Conservation (phyloP, 1,284 basidiomycete species). For the Naganishia cerealis region DNA sequence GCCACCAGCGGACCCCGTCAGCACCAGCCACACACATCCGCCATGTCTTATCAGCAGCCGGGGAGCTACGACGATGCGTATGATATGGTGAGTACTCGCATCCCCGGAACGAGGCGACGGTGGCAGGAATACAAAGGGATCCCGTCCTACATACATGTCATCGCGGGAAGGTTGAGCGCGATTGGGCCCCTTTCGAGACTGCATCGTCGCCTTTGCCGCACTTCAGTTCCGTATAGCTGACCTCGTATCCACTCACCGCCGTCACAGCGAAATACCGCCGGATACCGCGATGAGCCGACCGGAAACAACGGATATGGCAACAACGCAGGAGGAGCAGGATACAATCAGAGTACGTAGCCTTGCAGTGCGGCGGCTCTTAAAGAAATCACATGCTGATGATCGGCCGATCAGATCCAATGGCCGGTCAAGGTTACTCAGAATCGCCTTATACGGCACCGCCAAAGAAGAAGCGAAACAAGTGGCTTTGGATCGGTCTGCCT, state of each 20-base stretch:
- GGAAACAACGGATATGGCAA: slow-evolving; percentile 28
- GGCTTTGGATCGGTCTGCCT: slow-evolving; percentile 49
- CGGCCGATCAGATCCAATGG: slow-evolving; percentile 49
- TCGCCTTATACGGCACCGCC: slow-evolving; percentile 38
- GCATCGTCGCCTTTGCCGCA: not conserved
- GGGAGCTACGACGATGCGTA: slow-evolving; percentile 28
- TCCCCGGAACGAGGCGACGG: not conserved
- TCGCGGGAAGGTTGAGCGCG: not conserved
- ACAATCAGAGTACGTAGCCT: slow-evolving; percentile 20
- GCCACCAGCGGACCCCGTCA: not conserved
- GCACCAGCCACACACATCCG: not conserved
- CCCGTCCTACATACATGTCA: not conserved
- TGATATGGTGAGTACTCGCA: slow-evolving; percentile 27
- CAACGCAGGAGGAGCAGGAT: slow-evolving; percentile 8
- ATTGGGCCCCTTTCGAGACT: not conserved
- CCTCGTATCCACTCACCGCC: not conserved
- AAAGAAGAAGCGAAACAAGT: slow-evolving; percentile 51
- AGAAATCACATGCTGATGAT: not conserved
- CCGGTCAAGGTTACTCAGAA: slow-evolving; percentile 43
- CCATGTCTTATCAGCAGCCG: slow-evolving; percentile 29
- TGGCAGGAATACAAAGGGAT: not conserved
- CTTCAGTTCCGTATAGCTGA: not conserved
- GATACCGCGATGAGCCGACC: slow-evolving; percentile 28
- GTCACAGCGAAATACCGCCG: slow-evolving; percentile 26
- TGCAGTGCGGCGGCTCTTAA: too few species aligned